A percentile compares a stretch with the other conserved stretches of the same genome.
These are phyloP conservation scores for Oryza rufipogon DNA, from an alignment of 176 grass and related monocot genomes.

Conservation along the genomic window DNA sequence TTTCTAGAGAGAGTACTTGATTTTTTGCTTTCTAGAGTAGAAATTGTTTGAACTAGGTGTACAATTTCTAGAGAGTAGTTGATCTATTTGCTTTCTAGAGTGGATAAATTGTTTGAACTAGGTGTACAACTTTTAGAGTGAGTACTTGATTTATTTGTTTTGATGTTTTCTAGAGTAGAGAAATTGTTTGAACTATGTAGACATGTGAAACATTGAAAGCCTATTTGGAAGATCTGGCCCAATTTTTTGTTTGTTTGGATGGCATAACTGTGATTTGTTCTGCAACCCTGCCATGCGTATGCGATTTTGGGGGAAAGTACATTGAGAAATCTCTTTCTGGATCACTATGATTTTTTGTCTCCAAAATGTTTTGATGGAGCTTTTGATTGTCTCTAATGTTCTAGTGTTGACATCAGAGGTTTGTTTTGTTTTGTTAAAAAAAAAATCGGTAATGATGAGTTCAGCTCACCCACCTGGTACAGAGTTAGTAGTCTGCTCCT, in stretches of 20 bases:
- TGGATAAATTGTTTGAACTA: background rate
- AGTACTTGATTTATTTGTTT: background rate
- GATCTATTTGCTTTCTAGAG: background rate
- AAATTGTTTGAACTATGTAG: background rate
- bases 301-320: background rate
- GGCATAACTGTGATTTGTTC: background rate
- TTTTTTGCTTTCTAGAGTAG: background rate
- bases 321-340: background rate
- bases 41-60: background rate
- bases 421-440: background rate
- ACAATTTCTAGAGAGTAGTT: background rate
- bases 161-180: background rate
- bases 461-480: background rate
- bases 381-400: background rate
- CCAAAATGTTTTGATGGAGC: background rate
- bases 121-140: background rate
- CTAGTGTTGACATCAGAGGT: background rate
- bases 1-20: background rate
- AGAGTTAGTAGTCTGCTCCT: background rate
- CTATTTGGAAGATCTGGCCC: background rate
- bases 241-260: background rate
- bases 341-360: background rate
- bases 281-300: background rate
- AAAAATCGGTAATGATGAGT: background rate
- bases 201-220: background rate